phyloP scores from a whole-genome alignment of 2,329 filamentous ascomycete genomes.

The Xenoacremonium recifei region DNA sequence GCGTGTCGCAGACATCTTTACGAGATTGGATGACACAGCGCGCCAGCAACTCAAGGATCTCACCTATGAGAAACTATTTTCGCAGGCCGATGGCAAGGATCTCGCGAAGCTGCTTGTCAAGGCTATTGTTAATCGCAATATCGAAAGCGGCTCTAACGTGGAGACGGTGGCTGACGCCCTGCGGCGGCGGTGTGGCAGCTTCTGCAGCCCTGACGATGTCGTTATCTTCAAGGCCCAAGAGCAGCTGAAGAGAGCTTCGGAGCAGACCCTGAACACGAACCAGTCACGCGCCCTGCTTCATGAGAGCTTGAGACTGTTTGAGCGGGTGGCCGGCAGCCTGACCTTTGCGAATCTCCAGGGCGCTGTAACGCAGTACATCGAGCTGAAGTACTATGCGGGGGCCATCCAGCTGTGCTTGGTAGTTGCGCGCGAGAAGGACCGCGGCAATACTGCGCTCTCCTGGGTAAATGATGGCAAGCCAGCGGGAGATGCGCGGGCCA shows the following conservation, averaged over 20 bases:
- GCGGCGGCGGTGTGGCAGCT: slow-evolving; percentile 87
- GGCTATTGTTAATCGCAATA: slow-evolving; percentile 96
- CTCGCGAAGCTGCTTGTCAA: slow-evolving; percentile 94
- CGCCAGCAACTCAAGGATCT: slow-evolving; percentile 70
- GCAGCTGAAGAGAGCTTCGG: slow-evolving; percentile 82
- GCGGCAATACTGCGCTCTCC: slow-evolving; percentile 77
- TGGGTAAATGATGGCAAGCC: slow-evolving; percentile 88
- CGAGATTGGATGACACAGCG: slow-evolving; percentile 67
- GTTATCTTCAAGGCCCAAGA: slow-evolving; percentile 98
- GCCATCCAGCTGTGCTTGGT: slow-evolving; percentile 84
- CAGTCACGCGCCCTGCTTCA: slow-evolving; percentile 76
- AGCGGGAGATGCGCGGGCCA: slow-evolving; percentile 64
- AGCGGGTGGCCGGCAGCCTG: slow-evolving; percentile 81
- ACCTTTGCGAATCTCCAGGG: slow-evolving; percentile 76
- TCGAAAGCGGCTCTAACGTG: slow-evolving; percentile 93
- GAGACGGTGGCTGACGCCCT: slow-evolving; percentile 97
- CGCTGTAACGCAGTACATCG: slow-evolving; percentile 76
- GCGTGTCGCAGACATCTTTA: slow-evolving; percentile 82
- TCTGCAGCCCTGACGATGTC: slow-evolving; percentile 96
- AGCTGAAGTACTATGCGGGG: slow-evolving; percentile 86
- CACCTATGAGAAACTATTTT: slow-evolving; percentile 87
- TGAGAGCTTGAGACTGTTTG: slow-evolving; percentile 84
- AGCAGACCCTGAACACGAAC: slow-evolving; percentile 73
- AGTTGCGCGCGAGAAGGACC: slow-evolving; percentile 82
- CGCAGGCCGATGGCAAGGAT: slow-evolving; percentile 74